phyloP scores from a whole-genome alignment of 208 protist species.

The Herpetomonas samuelpessoai region DNA sequence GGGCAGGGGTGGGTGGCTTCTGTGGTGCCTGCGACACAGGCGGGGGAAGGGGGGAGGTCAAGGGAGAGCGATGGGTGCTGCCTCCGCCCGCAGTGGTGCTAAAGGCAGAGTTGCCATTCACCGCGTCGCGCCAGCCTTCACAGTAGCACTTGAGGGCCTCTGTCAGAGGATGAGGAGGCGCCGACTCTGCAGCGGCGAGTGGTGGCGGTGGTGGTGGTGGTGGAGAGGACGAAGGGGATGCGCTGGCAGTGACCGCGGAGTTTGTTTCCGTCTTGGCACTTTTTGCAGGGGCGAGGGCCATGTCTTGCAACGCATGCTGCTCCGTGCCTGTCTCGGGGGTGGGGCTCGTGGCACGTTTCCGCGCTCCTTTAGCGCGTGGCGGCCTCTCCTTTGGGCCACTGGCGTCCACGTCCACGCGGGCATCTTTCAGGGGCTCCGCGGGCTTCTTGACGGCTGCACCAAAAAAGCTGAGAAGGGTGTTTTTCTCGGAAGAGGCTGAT shows the following conservation, averaged over 20 bases:
- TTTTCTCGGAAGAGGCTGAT: too few species aligned
- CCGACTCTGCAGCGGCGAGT: background rate
- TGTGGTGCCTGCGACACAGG: background rate
- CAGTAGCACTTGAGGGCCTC: constrained; percentile 31
- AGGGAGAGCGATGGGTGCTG: background rate
- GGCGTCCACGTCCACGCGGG: too few species aligned
- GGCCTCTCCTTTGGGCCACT: too few species aligned
- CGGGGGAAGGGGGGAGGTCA: background rate
- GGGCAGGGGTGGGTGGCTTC: background rate
- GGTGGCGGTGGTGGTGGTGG: background rate
- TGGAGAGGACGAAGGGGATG: background rate
- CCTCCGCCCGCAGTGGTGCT: too few species aligned
- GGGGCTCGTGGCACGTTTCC: too few species aligned
- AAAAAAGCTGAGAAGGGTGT: too few species aligned
- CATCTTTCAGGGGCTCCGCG: too few species aligned
- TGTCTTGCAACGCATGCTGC: background rate
- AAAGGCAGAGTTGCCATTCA: constrained; percentile 17
- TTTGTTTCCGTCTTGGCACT: background rate
- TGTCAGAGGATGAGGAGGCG: constrained; percentile 1
- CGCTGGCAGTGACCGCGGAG: background rate
- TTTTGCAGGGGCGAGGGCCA: background rate
- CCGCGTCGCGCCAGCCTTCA: constrained; percentile 21
- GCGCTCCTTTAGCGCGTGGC: too few species aligned
- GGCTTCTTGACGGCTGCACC: too few species aligned
- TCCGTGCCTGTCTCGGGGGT: too few species aligned